Evolutionary conservation across 805 yeast species (phyloP).

Genomic region (Saturnispora ahearnii): DNA sequence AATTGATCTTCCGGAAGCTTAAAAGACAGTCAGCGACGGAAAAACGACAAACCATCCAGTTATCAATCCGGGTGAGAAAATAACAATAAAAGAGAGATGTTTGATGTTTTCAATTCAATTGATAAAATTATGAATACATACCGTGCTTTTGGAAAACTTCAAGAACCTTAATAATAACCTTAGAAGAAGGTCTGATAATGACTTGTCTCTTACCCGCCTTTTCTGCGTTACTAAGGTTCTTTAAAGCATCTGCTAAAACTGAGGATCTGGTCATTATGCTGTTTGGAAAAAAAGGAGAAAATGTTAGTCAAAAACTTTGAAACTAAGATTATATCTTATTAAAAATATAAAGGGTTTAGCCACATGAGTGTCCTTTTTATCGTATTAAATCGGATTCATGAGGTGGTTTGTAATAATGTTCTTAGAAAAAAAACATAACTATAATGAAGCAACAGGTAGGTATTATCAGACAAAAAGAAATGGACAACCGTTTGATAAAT

Average conservation of each 20-base stretch:
- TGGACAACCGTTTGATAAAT: not conserved
- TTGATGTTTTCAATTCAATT: not conserved
- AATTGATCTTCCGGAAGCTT: slow-evolving; percentile 81
- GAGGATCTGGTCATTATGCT: slow-evolving; percentile 90
- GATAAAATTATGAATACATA: slow-evolving; percentile 8
- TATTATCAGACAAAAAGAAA: slow-evolving; percentile 1
- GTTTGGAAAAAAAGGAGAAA: not conserved
- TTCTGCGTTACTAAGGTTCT: slow-evolving; percentile 98
- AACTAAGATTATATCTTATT: not conserved
- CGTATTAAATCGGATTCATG: slow-evolving; percentile 32
- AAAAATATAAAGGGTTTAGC: slow-evolving; percentile 18
- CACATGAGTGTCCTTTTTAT: slow-evolving; percentile 37
- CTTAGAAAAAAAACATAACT: not conserved
- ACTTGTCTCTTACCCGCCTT: slow-evolving; percentile 99
- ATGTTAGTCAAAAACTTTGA: slow-evolving; percentile 3
- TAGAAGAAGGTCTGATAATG: slow-evolving; percentile 94
- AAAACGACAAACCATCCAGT: slow-evolving; percentile 91
- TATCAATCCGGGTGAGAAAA: slow-evolving; percentile 76
- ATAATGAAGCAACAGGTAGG: slow-evolving; percentile 1
- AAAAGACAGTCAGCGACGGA: slow-evolving; percentile 94
- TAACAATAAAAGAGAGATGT: not conserved
- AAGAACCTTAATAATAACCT: slow-evolving; percentile 95
- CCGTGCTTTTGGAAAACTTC: slow-evolving; percentile 96
- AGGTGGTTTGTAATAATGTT: slow-evolving; percentile 14
- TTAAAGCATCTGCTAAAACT: slow-evolving; percentile 96